These are phyloP conservation scores for Pilasporangium apinafurcum DNA, from an alignment of 352 stramenopile genomes.

Conservation along the genomic window DNA sequence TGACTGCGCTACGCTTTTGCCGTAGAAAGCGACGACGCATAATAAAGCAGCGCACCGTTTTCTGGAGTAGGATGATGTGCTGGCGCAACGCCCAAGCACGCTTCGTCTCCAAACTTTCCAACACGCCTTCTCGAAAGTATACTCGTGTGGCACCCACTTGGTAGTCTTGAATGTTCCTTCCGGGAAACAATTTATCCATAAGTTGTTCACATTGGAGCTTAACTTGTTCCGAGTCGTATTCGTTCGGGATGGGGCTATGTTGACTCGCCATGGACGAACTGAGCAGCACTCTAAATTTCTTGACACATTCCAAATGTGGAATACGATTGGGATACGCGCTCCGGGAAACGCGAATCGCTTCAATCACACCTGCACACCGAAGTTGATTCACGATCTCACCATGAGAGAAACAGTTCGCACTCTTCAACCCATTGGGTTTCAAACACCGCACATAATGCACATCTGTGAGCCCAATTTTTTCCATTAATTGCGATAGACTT, in stretches of 20 bases:
- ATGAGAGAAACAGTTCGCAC: slow-evolving; percentile 62
- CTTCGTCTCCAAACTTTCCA: slow-evolving; percentile 76
- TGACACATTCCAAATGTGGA: slow-evolving; percentile 69
- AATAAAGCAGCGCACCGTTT: slow-evolving; percentile 63
- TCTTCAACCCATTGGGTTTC: slow-evolving; percentile 79
- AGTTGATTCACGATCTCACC: slow-evolving; percentile 76
- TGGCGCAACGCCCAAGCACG: slow-evolving; percentile 64
- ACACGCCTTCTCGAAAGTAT: slow-evolving; percentile 80
- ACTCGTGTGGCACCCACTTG: slow-evolving; percentile 81
- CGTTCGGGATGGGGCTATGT: slow-evolving; percentile 20
- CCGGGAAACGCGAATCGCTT: slow-evolving; percentile 83
- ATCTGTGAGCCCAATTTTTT: slow-evolving; percentile 81
- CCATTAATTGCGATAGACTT: slow-evolving; percentile 76
- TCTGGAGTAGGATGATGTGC: slow-evolving; percentile 71
- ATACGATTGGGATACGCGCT: slow-evolving; percentile 80
- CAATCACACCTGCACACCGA: slow-evolving; percentile 79
- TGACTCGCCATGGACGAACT: slow-evolving; percentile 15
- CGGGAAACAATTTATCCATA: slow-evolving; percentile 58
- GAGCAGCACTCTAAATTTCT: slow-evolving; percentile 70
- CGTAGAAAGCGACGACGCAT: slow-evolving; percentile 41
- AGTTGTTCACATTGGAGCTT: slow-evolving; percentile 62
- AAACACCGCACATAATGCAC: slow-evolving; percentile 85
- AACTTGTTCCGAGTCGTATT: slow-evolving; percentile 41
- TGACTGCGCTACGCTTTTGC: slow-evolving; percentile 32
- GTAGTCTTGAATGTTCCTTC: slow-evolving; percentile 76